A percentile compares a stretch with the other conserved stretches of the same genome.
These are phyloP conservation scores for Phylloporus rhodoxanthus DNA, from an alignment of 768 basidiomycete genomes.

Conservation along the genomic window DNA sequence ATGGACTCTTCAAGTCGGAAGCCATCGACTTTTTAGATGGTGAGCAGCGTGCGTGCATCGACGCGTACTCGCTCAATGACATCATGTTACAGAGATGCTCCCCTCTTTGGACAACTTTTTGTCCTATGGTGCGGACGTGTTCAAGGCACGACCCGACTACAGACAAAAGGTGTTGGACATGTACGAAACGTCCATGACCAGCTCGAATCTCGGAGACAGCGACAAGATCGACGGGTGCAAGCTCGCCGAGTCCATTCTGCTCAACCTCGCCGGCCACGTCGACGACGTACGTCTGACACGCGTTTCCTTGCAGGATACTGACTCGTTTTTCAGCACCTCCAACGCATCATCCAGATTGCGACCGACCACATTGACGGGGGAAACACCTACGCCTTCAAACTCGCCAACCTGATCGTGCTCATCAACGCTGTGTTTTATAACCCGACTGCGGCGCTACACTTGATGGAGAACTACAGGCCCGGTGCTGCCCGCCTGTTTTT, in stretches of 20 bases:
- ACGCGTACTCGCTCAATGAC: not conserved
- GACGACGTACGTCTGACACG: constrained; percentile 56
- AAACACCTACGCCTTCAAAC: constrained; percentile 56
- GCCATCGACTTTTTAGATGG: constrained; percentile 86
- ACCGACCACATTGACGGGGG: constrained; percentile 54
- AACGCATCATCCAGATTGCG: constrained; percentile 57
- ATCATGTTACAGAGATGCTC: constrained; percentile 62
- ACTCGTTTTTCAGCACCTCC: constrained; percentile 46
- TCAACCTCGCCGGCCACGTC: constrained; percentile 70
- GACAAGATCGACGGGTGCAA: constrained; percentile 83
- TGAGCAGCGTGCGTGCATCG: constrained; percentile 21
- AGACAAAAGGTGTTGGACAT: constrained; percentile 77
- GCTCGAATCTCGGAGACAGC: constrained; percentile 70
- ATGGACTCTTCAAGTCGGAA: constrained; percentile 74
- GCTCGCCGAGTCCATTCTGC: constrained; percentile 73
- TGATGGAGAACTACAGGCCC: constrained; percentile 59
- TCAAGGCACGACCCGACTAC: constrained; percentile 71
- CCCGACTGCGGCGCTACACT: constrained; percentile 64
- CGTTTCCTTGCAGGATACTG: not conserved
- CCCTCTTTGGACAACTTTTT: constrained; percentile 86
- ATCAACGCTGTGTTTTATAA: constrained; percentile 83
- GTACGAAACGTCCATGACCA: constrained; percentile 68
- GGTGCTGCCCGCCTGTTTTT: constrained; percentile 74
- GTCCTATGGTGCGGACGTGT: constrained; percentile 71
- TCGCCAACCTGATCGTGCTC: constrained; percentile 79